These are phyloP conservation scores for Rhodofomes roseus DNA, from an alignment of 1,284 basidiomycete species.

Conservation along the genomic window DNA sequence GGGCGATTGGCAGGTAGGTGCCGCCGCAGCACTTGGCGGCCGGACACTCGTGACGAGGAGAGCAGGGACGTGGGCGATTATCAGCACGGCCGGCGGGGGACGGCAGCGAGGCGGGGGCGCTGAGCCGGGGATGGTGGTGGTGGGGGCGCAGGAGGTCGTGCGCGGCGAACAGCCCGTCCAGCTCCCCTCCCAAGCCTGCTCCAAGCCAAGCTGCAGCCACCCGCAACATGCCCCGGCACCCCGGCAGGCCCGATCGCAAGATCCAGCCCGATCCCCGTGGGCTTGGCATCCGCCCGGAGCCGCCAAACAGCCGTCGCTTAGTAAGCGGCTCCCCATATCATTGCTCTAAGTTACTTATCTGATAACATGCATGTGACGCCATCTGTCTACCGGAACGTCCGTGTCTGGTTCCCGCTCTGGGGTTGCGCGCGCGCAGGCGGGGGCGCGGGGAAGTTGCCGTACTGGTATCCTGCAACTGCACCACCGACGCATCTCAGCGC, in stretches of 20 bases:
- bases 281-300: not conserved
- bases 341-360: not conserved
- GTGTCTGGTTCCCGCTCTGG: conserved; percentile 67
- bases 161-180: not conserved
- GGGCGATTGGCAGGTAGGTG: not conserved
- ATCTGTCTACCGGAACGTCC: conserved; percentile 53
- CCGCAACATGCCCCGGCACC: not conserved
- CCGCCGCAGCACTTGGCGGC: not conserved
- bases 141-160: not conserved
- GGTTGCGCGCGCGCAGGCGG: conserved; percentile 66
- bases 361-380: not conserved
- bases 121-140: not conserved
- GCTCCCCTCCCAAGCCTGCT: not conserved
- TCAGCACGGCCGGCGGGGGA: not conserved
- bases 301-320: not conserved
- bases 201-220: not conserved
- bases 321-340: conserved; percentile 9
- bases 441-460: conserved; percentile 63
- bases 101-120: not conserved
- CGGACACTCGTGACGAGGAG: not conserved
- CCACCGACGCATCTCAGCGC: conserved; percentile 1
- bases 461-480: conserved; percentile 33
- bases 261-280: not conserved
- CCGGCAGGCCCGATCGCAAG: not conserved
- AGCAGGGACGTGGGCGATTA: not conserved